These are phyloP conservation scores for Moricandia arvensis DNA, from an alignment of 345 rosid species.

Conservation along the genomic window DNA sequence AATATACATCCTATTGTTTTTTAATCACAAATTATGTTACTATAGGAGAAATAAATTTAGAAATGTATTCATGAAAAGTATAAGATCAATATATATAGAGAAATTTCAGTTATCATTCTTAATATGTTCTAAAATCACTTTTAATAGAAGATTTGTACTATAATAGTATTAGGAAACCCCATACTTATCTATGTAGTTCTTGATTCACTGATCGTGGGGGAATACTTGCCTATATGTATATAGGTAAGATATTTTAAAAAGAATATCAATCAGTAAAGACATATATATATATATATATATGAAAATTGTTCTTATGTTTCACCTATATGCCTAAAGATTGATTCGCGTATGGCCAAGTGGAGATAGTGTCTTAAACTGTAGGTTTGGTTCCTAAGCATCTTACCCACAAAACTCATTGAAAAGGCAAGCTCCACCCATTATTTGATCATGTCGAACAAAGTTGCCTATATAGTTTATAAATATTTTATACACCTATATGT, in stretches of 20 bases:
- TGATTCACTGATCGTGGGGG: neutral
- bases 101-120: neutral
- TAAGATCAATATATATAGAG: neutral
- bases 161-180: neutral
- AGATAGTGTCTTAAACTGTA: conserved; percentile 18
- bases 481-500: neutral
- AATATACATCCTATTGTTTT: neutral
- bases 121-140: neutral
- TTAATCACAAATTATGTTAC: neutral
- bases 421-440: conserved; percentile 7
- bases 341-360: conserved; percentile 26
- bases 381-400: conserved; percentile 19
- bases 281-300: no score
- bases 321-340: neutral
- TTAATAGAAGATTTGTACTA: neutral
- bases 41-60: neutral
- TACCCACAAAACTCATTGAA: conserved; percentile 18
- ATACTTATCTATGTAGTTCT: neutral
- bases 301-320: neutral
- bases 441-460: neutral
- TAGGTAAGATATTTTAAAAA: conserved; percentile 7
- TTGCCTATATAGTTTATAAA: no score
- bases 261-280: conserved; percentile 1
- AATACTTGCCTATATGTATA: neutral
- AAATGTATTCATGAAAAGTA: neutral